Evolutionary conservation across 441 rosid genomes (phyloP).

Genomic region (Cnidoscolus chayamansa): DNA sequence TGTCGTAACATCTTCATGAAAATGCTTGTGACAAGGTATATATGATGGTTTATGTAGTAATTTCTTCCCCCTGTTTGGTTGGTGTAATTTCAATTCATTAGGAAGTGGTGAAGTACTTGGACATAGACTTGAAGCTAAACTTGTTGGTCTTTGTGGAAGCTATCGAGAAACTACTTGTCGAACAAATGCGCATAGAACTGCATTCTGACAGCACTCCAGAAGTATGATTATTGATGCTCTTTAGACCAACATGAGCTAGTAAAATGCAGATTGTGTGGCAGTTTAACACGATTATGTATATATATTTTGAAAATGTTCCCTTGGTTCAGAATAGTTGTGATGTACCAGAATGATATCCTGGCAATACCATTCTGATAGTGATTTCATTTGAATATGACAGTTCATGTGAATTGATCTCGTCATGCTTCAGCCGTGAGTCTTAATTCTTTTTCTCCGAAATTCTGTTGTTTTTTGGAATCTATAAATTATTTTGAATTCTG

Average conservation of each 20-base stretch:
- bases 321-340: neutral
- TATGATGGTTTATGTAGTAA: neutral
- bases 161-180: conserved; percentile 21
- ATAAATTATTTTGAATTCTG: too few relatives aligned
- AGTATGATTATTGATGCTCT: neutral
- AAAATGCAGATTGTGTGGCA: neutral
- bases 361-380: neutral
- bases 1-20: neutral
- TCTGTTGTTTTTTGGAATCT: neutral
- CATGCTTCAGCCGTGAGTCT: neutral
- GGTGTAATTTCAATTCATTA: conserved; percentile 24
- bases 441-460: neutral
- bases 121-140: conserved; percentile 42
- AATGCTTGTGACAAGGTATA: neutral
- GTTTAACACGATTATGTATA: neutral
- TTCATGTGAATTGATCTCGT: neutral
- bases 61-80: neutral
- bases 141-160: conserved; percentile 47
- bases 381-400: neutral
- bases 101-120: conserved; percentile 71
- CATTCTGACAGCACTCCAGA: conserved; percentile 27
- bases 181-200: conserved; percentile 24
- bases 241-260: neutral
- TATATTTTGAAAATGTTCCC: neutral
- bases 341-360: neutral